phyloP scores from a whole-genome alignment of 768 basidiomycete genomes.

The Phallus indusiatus region DNA sequence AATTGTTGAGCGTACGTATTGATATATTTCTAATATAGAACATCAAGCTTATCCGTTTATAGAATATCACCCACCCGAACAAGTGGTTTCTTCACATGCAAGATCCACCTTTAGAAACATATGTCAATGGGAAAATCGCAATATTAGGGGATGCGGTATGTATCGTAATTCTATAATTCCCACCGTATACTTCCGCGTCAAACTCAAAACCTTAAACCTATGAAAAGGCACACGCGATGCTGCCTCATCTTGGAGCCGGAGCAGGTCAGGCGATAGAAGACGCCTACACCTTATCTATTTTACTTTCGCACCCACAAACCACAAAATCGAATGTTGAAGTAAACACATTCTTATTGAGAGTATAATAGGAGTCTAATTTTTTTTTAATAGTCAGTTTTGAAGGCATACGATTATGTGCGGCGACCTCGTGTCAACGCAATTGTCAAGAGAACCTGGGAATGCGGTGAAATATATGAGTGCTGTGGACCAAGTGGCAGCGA shows the following conservation, averaged over 20 bases:
- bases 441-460: slow-evolving; percentile 28
- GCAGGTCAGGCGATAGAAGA: slow-evolving; percentile 56
- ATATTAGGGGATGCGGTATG: slow-evolving; percentile 41
- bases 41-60: background rate
- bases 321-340: slow-evolving; percentile 33
- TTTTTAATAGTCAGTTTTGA: slow-evolving; percentile 31
- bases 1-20: background rate
- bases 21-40: background rate
- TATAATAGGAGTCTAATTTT: background rate
- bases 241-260: slow-evolving; percentile 49
- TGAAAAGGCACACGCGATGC: slow-evolving; percentile 42
- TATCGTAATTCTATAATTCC: background rate
- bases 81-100: slow-evolving; percentile 47
- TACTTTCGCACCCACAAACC: slow-evolving; percentile 36
- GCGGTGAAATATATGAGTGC: slow-evolving; percentile 36
- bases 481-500: slow-evolving; percentile 24
- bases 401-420: slow-evolving; percentile 35
- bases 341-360: background rate
- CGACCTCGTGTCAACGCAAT: slow-evolving; percentile 43
- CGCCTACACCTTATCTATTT: slow-evolving; percentile 33
- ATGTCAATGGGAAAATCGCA: slow-evolving; percentile 35
- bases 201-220: background rate
- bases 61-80: slow-evolving; percentile 26
- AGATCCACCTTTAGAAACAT: slow-evolving; percentile 35
- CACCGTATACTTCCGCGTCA: background rate